Evolutionary conservation across 129 eudicot species (phyloP), one percentile per base, ranked within the genome.

Genomic region (Solidago caesia): DNA sequence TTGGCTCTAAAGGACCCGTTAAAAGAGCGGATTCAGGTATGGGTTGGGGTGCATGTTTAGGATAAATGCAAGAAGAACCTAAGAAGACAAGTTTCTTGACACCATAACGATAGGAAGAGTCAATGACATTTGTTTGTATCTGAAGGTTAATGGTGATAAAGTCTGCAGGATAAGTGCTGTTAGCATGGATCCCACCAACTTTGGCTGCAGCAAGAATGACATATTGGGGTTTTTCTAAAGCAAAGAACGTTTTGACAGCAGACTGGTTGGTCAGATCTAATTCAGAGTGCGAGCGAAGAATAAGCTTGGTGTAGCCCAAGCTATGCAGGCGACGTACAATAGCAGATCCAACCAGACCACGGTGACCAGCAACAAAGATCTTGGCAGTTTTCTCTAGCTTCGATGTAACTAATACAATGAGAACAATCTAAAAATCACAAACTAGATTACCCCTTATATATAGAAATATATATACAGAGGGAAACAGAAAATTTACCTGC

Each of bases 121-220:
- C 74, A 9, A 95, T 91, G 56, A 95, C 96, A 43, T 95, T 95
- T 74, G 99, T 95, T 65, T 95, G 97, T 75, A 91, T 95, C 56
- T 91, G 97, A 70, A 95, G 90, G 67, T 95, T 95, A 58, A 89
- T 70, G 60, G 94, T 67, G 83, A 95, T 91, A 74, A 95, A 95
- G 41, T 95, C 99, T 27, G 99, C 99, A 0, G 99, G 99, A 64
- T 89, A 95, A 15, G 99, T 89, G 80, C 78, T 85, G 79, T 95
- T 95, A 12, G 99, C 99, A 58, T 95, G 97, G 74, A 95, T 95
- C 25, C 99, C 99, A n/a, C 99, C 99, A 1, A 95, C 99, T 70
- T 95, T 95, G 45, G 99, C 99, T 44, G 99, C 99, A 48, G 99
- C 97, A 75, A 95, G 90, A 85, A 95, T 89, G 66, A 95, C 99